Base-by-base conservation (phyloP, 495 filamentous ascomycete genomes). In the Sabuloglossum arenarium region DNA sequence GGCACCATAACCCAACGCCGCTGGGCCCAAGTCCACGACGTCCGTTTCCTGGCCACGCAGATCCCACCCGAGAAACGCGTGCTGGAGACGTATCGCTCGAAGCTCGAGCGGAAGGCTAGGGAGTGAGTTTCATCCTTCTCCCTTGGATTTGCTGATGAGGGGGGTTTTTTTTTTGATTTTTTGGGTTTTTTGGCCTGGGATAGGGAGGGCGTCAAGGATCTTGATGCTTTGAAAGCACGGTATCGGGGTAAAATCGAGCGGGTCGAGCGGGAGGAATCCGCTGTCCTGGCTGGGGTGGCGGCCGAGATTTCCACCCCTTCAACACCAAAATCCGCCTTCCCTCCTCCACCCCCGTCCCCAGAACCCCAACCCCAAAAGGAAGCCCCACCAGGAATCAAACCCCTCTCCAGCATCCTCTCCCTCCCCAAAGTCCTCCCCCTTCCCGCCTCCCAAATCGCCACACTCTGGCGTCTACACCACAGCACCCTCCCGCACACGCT, bases 401-500 rank as follows among this genome's bases (percentile, higher is more conserved):
- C 84, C 0, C 82, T 98, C 47, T 79, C 79, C 61, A 77, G 81
- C 53, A 95, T 81, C 72, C 74, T 98, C 59, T 85, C 96, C 66
- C 70, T 96, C 50, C 69, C 78, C 51, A 95, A 94, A 64, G 79
- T 81, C 43, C 69, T 71, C 50, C 61, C 66, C 29, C 82, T 96
- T 19, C 86, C 90, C 0, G 61, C 73, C n/a, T 79, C 82, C 61
- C 87, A 97, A 64, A 83, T 97, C 56, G 79, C 88, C 63, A 76
- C 81, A 27, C 76, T 96, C 62, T 98, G 91, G 91, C 85, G 88
- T 1, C 77, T 91, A n/a, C 84, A 85, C 21, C 87, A 95, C 69
- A 79, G 85, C 31, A 64, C 71, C 1, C 76, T 80, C 57, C 65
- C 79, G 0, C 68, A 75, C 60, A 85, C 85, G 28, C 79, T 98